Evolutionary conservation across 169 alveolate species (phyloP), one percentile per base, ranked within the genome.

Genomic region (Toxoplasma gondii): DNA sequence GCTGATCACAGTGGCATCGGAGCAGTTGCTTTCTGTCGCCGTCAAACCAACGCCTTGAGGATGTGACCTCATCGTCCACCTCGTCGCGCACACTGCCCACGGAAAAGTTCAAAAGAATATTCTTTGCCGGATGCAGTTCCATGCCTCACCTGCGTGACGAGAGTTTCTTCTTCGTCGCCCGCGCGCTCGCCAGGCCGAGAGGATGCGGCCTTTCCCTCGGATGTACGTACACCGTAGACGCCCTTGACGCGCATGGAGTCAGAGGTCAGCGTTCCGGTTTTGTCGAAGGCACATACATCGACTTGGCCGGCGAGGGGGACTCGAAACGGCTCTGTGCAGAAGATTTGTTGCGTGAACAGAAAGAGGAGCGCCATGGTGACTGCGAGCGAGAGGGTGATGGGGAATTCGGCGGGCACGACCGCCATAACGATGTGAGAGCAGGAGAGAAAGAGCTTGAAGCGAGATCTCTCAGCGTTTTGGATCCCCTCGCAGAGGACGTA

Each of bases 381-480:
- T 5, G 99, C 99, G 92, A 99, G 96, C 0, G 99, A 98, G 49
- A 99, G 98, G 78, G 99, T 98, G 97, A 99, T 98, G 24, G 99
- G 99, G 88, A 99, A 98, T 95, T 99, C 99, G 69, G 99, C 99
- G 12, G 99, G 99, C 24, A 99, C 99, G 54, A 99, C 99, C 38
- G 99, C 98, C 53, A 99, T 99, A 27, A 99, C 97, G 88, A 99
- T 99, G 74, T 98, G 98, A n/a, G 99, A 97, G 92, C 99, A 98
- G 78, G 99, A 98, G 27, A 99, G 96, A 45, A 99, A 92, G 54
- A 99, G 96, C 97, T 99, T 98, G 95, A 98, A 98, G 53, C 88
- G 91, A 39, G 86, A 88, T 70, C 78, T 81, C 19, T 38, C 49
- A 0, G 92, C 58, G 34, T 88, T 84, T 64, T 43, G 90, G 74